phyloP scores from a whole-genome alignment of 768 basidiomycete species.

The Gloeostereum incarnatum region DNA sequence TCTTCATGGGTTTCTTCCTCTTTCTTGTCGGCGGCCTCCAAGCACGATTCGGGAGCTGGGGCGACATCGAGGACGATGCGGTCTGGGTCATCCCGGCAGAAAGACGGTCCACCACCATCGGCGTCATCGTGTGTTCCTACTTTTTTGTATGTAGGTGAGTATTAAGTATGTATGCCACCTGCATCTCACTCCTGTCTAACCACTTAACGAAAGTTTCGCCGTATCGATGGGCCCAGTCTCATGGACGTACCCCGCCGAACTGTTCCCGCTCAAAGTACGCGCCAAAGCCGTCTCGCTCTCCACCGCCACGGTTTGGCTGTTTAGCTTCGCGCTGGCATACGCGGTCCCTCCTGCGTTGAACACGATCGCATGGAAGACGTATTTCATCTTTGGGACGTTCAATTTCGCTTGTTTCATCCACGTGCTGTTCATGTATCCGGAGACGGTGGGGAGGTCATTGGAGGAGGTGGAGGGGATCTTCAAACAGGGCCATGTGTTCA shows the following conservation, averaged over 20 bases:
- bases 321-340: constrained; percentile 69
- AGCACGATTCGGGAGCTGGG: constrained; percentile 59
- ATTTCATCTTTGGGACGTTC: constrained; percentile 72
- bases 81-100: constrained; percentile 50
- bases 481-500: constrained; percentile 54
- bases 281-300: constrained; percentile 47
- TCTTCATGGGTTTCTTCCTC: constrained; percentile 70
- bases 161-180: too few species aligned
- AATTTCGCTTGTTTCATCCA: constrained; percentile 68
- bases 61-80: constrained; percentile 19
- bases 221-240: constrained; percentile 71
- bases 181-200: not conserved
- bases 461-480: constrained; percentile 81
- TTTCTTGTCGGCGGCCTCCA: constrained; percentile 73
- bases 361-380: constrained; percentile 63
- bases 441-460: constrained; percentile 62
- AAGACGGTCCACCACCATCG: constrained; percentile 48
- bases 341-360: constrained; percentile 66
- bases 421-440: constrained; percentile 74
- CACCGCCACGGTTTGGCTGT: constrained; percentile 52
- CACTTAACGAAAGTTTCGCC: constrained; percentile 37
- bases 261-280: constrained; percentile 52
- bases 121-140: constrained; percentile 71
- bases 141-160: constrained; percentile 59
- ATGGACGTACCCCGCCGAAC: constrained; percentile 66